Base-by-base conservation (phyloP, 148 eudicot genomes). In the Simmondsia chinensis region DNA sequence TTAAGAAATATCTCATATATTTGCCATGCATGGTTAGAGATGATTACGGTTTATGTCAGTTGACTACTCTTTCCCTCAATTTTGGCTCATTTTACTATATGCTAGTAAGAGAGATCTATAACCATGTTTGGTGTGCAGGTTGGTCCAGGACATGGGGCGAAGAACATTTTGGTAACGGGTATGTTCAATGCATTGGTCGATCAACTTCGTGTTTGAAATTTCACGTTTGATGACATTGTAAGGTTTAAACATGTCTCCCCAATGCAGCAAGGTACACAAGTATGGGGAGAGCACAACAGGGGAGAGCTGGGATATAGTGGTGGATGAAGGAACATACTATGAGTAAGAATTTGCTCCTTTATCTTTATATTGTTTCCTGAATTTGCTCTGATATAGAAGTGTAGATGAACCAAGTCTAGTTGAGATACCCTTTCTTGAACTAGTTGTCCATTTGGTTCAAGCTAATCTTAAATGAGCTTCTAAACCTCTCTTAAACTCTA, bases 121-220 rank as follows among this genome's bases (percentile, higher is more conserved):
- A 19, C 20, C 33, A 18, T n/a, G 29, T 46, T 16, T 9, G 20
- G 24, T 61, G 15, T 13, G 43, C 51, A 89, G 97, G 95, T 64
- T 89, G 97, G 95, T 89, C 95, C 36, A 75, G 97, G 65, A 89
- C 97, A 13, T 89, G 97, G 97, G 97, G 95, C 34, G 97, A 89
- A 65, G 97, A 89, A 39, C 97, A 89, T 73, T 85, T 81, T 21
- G 97, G 97, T 64, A 89, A 89, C 35, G 93, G 94, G 97, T 89
- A 81, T 31, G 84, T 43, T 12, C 4, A 13, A 2, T 30, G 19
- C 18, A 35, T 16, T 23, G 3, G 20, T 33, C 11, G 11, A 23
- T 11, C 45, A 34, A 21, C 16, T 23, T 0, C n/a, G n/a, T 53
- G 22, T 9, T 53, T 5, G 8, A 32, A 29, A 5, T 29, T 29